phyloP scores from a whole-genome alignment of 2,329 filamentous ascomycete species.

The Hymenoscyphus fraxineus region DNA sequence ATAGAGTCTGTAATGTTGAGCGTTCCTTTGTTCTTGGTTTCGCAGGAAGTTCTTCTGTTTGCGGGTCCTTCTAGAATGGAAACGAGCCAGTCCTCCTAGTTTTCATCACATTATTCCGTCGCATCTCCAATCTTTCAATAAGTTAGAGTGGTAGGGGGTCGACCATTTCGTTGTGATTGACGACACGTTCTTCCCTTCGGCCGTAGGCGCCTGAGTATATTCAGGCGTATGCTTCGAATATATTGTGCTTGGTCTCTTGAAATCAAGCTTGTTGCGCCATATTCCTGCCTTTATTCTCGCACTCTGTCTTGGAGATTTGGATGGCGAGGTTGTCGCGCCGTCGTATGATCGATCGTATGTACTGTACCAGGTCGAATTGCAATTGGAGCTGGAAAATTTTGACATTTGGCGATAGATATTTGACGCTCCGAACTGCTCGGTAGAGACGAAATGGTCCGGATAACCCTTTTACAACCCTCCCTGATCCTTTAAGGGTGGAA shows the following conservation, averaged over 20 bases:
- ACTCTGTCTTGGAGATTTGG: too few relatives aligned
- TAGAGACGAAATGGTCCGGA: background rate
- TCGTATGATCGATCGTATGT: too few relatives aligned
- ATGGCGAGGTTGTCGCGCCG: too few relatives aligned
- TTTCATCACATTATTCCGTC: background rate
- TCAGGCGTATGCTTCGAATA: background rate
- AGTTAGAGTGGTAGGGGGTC: background rate
- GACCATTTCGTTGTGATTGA: background rate
- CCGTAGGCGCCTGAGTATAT: background rate
- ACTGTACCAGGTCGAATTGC: too few relatives aligned
- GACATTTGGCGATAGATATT: background rate
- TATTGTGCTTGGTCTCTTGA: background rate
- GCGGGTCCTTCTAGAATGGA: background rate
- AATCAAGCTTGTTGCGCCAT: background rate
- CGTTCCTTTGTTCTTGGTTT: background rate
- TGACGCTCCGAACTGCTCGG: background rate
- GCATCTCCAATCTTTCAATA: background rate
- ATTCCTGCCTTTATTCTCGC: background rate
- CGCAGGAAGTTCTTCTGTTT: background rate
- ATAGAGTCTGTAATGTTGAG: background rate
- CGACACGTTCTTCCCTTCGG: background rate
- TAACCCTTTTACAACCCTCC: background rate
- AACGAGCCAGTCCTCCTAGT: background rate
- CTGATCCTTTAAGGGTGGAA: background rate
- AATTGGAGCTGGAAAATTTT: background rate